Evolutionary conservation across 768 basidiomycete species (phyloP), one percentile per base, ranked within the genome.

Genomic region (Naganishia onofrii): DNA sequence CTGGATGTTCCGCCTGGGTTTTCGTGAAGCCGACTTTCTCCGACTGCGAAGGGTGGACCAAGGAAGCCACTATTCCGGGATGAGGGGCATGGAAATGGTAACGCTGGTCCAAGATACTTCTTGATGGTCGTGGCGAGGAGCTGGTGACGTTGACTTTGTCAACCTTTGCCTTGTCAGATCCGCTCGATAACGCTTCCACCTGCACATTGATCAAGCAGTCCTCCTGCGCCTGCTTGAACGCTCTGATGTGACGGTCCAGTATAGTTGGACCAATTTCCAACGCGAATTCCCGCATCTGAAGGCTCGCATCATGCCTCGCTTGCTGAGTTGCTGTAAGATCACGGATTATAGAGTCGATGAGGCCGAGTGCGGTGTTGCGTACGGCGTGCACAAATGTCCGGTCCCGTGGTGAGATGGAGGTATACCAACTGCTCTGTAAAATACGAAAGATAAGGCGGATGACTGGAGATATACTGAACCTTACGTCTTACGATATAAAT

Each of bases 331-430:
- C 64, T 57, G 23, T 48, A 63, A 44, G 19, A 26, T 44, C 60
- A 26, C 46, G 4, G 26, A 63, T 63, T 36, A 63, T 44, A 12
- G 60, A 63, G 12, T 44, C 60, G n/a, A 63, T 10, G 74, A 60
- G 48, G 76, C 72, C 13, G 75, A 77, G 3, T 53, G 68, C 48
- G 76, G 71, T 67, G 76, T 51, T 3, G 74, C 75, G 15, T 70
- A 53, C 65, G 76, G 69, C 21, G 76, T 76, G 74, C 21, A 77
- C 67, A 54, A 80, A 70, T 13, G 75, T 63, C 23, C 73, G 72
- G 28, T 78, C 76, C 52, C 70, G 38, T 15, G 75, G 74, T 1
- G 75, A 72, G 67, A 80, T 71, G 3, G 71, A 66, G 26, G 72
- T 66, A 51, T 78, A 77, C 79, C 79, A 80, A 44, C 72, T 73